Evolutionary conservation across 176 grass and related monocot genomes (phyloP).

Genomic region (Aegilops tauschii): DNA sequence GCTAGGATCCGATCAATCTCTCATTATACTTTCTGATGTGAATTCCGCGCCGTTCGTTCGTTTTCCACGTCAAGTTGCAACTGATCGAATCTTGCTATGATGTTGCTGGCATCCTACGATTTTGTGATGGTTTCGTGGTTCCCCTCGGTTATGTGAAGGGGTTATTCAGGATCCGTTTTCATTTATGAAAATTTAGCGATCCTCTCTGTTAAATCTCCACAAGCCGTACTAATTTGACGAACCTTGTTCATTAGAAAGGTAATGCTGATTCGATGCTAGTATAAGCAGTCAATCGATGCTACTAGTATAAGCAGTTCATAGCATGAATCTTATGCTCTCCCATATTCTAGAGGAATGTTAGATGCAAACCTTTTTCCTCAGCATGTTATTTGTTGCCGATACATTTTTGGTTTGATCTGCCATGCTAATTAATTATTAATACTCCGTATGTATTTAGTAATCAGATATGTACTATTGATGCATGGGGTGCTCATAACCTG

Average conservation of each 20-base stretch:
- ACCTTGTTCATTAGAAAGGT: background rate
- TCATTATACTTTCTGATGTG: background rate
- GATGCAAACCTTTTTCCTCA: slow-evolving; percentile 27
- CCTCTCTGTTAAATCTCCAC: background rate
- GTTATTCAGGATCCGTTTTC: background rate
- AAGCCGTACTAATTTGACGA: background rate
- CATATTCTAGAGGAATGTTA: slow-evolving; percentile 34
- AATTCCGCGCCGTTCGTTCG: background rate
- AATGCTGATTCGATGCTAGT: background rate
- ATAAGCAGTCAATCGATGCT: background rate
- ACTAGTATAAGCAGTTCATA: background rate
- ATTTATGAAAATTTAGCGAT: background rate
- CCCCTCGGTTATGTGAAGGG: background rate
- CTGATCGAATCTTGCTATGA: slow-evolving; percentile 6
- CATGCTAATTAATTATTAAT: background rate
- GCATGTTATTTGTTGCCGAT: background rate
- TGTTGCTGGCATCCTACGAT: background rate
- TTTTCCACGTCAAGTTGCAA: slow-evolving; percentile 20
- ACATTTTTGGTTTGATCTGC: background rate
- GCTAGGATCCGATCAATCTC: background rate
- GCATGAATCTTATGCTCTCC: slow-evolving; percentile 29
- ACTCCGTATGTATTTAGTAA: background rate
- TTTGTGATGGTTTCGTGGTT: background rate
- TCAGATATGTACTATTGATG: background rate
- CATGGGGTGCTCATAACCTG: background rate